Percentiles rank a stretch among this genome's conserved stretches.
phyloP scores from a whole-genome alignment of 805 yeast genomes.

The Schwanniomyces polymorphus region DNA sequence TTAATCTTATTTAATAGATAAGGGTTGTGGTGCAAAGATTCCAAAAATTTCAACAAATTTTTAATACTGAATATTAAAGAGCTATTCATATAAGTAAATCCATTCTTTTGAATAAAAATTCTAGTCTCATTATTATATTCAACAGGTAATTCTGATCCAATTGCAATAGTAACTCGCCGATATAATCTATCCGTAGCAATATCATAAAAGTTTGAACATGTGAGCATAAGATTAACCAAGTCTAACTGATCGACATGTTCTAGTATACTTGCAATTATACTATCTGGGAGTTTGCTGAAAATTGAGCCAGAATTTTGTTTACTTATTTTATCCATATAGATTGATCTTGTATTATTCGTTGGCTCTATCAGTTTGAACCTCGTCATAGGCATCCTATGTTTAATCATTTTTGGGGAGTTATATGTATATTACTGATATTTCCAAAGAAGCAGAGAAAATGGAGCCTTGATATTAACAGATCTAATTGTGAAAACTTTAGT shows the following conservation, averaged over 20 bases:
- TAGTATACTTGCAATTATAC: slow-evolving; percentile 13
- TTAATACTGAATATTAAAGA: slow-evolving; percentile 21
- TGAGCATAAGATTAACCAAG: slow-evolving; percentile 21
- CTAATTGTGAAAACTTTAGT: too few relatives aligned
- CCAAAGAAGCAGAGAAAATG: too few relatives aligned
- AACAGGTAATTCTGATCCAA: slow-evolving; percentile 27
- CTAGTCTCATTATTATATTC: slow-evolving; percentile 12
- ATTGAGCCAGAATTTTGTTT: slow-evolving; percentile 10
- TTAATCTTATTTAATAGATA: slow-evolving; percentile 19
- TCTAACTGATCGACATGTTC: slow-evolving; percentile 32
- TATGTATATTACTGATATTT: background rate
- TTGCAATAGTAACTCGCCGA: slow-evolving; percentile 27
- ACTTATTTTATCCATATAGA: background rate
- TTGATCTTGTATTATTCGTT: background rate
- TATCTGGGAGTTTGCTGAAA: slow-evolving; percentile 11
- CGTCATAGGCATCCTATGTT: background rate
- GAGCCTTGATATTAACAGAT: too few relatives aligned
- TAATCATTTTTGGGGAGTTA: background rate
- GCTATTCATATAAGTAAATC: slow-evolving; percentile 29
- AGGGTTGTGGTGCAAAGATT: slow-evolving; percentile 16
- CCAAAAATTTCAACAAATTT: slow-evolving; percentile 17
- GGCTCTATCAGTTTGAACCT: background rate
- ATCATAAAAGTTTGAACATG: slow-evolving; percentile 19
- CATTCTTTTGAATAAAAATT: slow-evolving; percentile 24
- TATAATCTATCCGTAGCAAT: slow-evolving; percentile 25